Conservation (phyloP, 371 early-diverging fungal species). For the Mortierella sp. region DNA sequence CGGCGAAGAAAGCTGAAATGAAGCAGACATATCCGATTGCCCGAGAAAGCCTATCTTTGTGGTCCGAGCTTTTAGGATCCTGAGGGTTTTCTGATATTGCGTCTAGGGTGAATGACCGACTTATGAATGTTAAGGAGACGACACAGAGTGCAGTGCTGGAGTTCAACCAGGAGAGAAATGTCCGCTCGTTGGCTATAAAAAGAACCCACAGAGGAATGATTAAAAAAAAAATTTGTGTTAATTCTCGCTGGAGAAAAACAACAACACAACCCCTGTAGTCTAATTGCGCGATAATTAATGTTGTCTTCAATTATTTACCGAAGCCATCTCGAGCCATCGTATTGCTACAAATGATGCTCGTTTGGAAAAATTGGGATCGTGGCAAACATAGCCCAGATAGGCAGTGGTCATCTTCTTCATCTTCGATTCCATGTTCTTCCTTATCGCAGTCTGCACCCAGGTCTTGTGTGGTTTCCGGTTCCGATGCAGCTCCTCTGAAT, state of each 20-base stretch:
- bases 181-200: constrained; percentile 48
- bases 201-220: not conserved
- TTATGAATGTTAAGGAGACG: constrained; percentile 41
- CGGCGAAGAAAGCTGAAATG: constrained; percentile 13
- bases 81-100: not conserved
- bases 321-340: constrained; percentile 51
- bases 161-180: constrained; percentile 42
- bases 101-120: constrained; percentile 26
- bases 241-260: no score
- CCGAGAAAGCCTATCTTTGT: constrained; percentile 16
- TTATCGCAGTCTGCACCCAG: not conserved
- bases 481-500: not conserved
- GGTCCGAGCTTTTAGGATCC: not conserved
- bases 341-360: constrained; percentile 49
- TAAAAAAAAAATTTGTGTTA: not conserved
- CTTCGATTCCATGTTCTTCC: constrained; percentile 1
- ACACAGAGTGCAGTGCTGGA: constrained; percentile 26
- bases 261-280: no score
- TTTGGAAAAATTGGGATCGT: constrained; percentile 34
- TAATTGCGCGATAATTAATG: not conserved
- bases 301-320: constrained; percentile 21
- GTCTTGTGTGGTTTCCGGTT: not conserved
- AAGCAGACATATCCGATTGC: constrained; percentile 41
- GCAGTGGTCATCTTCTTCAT: constrained; percentile 11
- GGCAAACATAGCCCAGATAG: constrained; percentile 40